Conservation (phyloP, 805 yeast species). For the Lipomyces yamanashiensis region DNA sequence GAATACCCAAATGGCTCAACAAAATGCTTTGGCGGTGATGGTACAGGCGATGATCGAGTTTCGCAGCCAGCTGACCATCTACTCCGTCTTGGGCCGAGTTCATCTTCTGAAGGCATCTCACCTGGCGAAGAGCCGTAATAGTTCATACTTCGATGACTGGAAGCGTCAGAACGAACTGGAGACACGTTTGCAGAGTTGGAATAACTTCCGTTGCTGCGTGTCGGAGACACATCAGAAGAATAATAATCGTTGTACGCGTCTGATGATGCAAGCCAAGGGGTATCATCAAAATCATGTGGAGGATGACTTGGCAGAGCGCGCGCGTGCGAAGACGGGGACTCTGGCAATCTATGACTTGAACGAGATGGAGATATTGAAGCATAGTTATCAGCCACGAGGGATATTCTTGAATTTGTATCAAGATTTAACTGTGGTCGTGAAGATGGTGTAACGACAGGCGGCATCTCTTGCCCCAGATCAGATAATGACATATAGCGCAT, state of each 20-base stretch:
- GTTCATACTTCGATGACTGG: not conserved
- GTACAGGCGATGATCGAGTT: not conserved
- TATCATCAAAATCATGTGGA: not conserved
- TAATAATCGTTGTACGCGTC: not conserved
- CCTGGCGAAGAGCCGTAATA: slow-evolving; percentile 10
- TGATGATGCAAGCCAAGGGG: not conserved
- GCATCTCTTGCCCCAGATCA: not conserved
- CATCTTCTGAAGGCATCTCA: slow-evolving; percentile 8
- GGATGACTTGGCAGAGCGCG: not conserved
- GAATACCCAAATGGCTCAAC: not conserved
- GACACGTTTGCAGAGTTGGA: not conserved
- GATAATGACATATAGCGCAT: not conserved
- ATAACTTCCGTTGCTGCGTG: slow-evolving; percentile 1
- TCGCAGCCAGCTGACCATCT: not conserved
- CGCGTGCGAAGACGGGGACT: not conserved
- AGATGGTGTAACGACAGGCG: not conserved
- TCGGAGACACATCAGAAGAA: slow-evolving; percentile 1
- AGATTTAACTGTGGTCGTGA: not conserved
- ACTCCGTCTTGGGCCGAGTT: not conserved
- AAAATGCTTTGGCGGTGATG: slow-evolving; percentile 8
- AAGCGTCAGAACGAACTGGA: slow-evolving; percentile 1
- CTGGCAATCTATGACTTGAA: not conserved
- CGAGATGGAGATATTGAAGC: not conserved
- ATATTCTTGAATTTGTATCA: not conserved
- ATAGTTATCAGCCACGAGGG: not conserved